These are phyloP conservation scores for Ceraceosorus guamensis DNA, from an alignment of 1,284 basidiomycete genomes.

Conservation along the genomic window DNA sequence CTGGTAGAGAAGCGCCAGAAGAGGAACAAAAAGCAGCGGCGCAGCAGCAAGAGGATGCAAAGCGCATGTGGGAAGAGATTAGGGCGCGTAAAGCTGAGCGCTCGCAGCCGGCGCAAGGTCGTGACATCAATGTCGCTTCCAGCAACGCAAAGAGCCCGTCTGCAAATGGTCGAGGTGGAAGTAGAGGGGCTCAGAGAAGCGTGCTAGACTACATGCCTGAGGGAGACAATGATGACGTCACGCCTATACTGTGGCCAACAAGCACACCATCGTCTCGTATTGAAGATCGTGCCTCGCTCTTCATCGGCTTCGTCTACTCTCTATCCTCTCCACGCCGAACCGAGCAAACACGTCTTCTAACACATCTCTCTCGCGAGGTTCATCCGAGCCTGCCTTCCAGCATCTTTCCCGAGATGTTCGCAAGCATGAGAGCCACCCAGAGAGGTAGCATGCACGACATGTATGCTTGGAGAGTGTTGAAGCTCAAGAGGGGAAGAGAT, in stretches of 20 bases:
- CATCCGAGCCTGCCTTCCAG: constrained; percentile 31
- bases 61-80: constrained; percentile 2
- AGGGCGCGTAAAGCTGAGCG: constrained; percentile 3
- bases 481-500: constrained; percentile 33
- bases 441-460: constrained; percentile 42
- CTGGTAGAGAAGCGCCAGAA: too few relatives aligned
- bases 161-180: background rate
- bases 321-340: constrained; percentile 21
- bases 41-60: constrained; percentile 2
- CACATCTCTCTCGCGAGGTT: constrained; percentile 35
- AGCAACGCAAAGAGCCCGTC: too few relatives aligned
- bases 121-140: background rate
- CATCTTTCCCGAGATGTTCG: constrained; percentile 32
- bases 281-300: constrained; percentile 41
- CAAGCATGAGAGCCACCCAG: constrained; percentile 21
- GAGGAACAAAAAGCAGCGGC: constrained; percentile 10
- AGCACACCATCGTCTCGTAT: constrained; percentile 29
- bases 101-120: constrained; percentile 2
- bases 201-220: constrained; percentile 30
- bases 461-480: constrained; percentile 38
- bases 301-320: constrained; percentile 44
- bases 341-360: constrained; percentile 23
- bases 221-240: too few relatives aligned
- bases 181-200: background rate
- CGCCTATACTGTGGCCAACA: constrained; percentile 26